Evolutionary conservation across 768 basidiomycete species (phyloP).

Genomic region (Daedaleopsis sinensis): DNA sequence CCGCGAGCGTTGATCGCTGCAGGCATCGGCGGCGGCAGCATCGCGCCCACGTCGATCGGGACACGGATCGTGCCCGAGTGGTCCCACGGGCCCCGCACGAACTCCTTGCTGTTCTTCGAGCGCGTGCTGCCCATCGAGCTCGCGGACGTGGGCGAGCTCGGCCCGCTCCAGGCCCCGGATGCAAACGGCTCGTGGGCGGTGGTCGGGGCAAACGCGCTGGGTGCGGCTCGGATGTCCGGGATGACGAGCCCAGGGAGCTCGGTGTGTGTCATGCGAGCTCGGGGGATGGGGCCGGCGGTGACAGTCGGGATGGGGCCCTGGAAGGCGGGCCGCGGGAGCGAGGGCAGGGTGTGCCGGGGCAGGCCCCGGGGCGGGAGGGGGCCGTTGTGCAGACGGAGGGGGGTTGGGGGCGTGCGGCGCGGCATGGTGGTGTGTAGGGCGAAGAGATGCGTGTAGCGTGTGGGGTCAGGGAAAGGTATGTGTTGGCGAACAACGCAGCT

Average conservation of each 20-base stretch:
- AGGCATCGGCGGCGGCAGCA: conserved; percentile 26
- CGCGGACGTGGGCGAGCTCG: conserved; percentile 26
- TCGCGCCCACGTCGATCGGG: conserved; percentile 26
- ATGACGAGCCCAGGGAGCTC: conserved; percentile 16
- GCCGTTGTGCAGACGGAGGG: conserved; percentile 62
- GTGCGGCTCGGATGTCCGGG: not conserved
- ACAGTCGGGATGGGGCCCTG: conserved; percentile 18
- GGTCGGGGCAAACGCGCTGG: not conserved
- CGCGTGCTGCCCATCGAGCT: conserved; percentile 2
- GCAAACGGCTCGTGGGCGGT: not conserved
- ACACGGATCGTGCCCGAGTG: conserved; percentile 28
- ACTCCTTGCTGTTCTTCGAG: conserved; percentile 17
- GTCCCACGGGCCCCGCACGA: conserved; percentile 30
- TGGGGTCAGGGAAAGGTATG: not conserved
- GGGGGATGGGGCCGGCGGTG: conserved; percentile 18
- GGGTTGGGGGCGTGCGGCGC: conserved; percentile 68
- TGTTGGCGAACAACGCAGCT: not conserved
- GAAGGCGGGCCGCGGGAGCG: conserved; percentile 57
- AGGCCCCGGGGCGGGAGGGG: conserved; percentile 62
- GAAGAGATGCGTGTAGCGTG: not conserved
- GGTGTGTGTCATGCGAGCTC: conserved; percentile 23
- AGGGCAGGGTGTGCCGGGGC: conserved; percentile 69
- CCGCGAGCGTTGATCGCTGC: conserved; percentile 25
- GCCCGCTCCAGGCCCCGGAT: conserved; percentile 11
- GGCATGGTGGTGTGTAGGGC: conserved; percentile 47